Evolutionary conservation across 2,329 filamentous ascomycete species (phyloP).

Genomic region (Fusarium palustre): DNA sequence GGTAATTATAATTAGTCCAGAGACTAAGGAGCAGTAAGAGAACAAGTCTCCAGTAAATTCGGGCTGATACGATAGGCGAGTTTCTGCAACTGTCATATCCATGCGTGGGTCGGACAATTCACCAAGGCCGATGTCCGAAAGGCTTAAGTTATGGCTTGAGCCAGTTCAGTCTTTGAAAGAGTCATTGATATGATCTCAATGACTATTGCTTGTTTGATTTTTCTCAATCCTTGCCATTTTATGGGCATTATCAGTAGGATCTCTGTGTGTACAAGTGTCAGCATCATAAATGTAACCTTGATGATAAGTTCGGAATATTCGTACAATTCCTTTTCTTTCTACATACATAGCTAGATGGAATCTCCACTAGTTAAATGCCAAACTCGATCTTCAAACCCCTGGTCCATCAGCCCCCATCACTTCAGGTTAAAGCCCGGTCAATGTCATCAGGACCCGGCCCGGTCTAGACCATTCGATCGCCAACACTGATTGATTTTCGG

Average conservation of each 20-base stretch:
- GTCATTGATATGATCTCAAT: constrained; percentile 34
- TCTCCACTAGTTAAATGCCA: constrained; percentile 20
- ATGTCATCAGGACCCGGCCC: constrained; percentile 1
- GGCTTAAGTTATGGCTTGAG: neutral
- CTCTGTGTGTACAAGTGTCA: neutral
- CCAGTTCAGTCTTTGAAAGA: constrained; percentile 5
- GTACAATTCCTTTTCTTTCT: neutral
- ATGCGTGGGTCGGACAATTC: constrained; percentile 40
- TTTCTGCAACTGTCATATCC: constrained; percentile 18
- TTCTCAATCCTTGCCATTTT: neutral
- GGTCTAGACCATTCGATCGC: constrained; percentile 27
- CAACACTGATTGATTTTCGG: constrained; percentile 8
- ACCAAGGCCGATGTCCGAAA: constrained; percentile 49
- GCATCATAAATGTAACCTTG: neutral
- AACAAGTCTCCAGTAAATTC: constrained; percentile 8
- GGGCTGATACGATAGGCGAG: constrained; percentile 33
- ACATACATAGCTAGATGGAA: neutral
- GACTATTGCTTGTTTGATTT: neutral
- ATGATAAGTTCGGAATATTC: neutral
- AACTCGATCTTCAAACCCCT: constrained; percentile 21
- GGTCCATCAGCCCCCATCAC: constrained; percentile 24
- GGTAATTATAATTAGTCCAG: neutral
- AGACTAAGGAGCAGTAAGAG: no score
- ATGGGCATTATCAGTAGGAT: neutral
- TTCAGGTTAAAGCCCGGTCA: constrained; percentile 12